These are phyloP conservation scores for Skeletonema menzelii DNA, from an alignment of 108 stramenopile species.

Conservation along the genomic window DNA sequence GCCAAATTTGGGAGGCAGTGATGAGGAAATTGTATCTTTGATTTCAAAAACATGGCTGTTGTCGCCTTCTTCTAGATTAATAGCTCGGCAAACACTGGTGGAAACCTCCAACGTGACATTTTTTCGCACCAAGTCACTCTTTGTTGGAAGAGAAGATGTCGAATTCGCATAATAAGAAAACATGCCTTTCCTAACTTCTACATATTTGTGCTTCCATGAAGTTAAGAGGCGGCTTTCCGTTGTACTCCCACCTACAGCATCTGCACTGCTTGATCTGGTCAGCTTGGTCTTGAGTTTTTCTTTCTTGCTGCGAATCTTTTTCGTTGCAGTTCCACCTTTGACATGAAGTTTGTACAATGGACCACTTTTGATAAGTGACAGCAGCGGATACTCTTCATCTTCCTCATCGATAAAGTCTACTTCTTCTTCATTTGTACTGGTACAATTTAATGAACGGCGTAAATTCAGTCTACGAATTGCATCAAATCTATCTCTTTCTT, in stretches of 20 bases:
- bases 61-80: background rate
- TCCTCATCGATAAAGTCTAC: background rate
- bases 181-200: slow-evolving; percentile 1
- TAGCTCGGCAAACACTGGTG: background rate
- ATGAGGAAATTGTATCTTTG: background rate
- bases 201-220: background rate
- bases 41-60: background rate
- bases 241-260: background rate
- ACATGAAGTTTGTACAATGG: background rate
- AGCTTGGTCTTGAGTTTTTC: background rate
- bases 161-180: background rate
- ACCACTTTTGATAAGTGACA: background rate
- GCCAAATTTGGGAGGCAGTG: background rate
- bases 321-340: background rate
- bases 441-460: background rate
- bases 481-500: background rate
- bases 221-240: background rate
- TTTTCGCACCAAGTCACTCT: slow-evolving; percentile 1
- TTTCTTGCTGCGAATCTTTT: background rate
- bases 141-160: background rate
- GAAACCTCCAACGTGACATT: background rate
- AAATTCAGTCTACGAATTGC: background rate
- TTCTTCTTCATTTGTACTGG: background rate
- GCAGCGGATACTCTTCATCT: background rate
- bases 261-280: background rate